A percentile compares a stretch with the other conserved stretches of the same genome.
Evolutionary conservation across 257 asterid species (phyloP).

Genomic region (Solanum phureja): DNA sequence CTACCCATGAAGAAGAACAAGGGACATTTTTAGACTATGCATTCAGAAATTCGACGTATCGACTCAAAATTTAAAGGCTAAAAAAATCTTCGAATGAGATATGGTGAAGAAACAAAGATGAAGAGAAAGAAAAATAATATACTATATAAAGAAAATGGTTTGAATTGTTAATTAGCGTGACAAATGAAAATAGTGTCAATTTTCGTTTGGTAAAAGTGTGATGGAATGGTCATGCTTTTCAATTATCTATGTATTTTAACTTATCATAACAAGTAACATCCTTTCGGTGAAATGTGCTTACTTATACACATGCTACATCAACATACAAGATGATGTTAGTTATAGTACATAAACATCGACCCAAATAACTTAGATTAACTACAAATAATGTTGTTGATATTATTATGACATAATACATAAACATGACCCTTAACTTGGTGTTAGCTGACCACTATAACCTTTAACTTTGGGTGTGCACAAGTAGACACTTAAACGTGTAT

Average conservation of each 20-base stretch:
- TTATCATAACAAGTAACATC: neutral
- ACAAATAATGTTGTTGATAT: neutral
- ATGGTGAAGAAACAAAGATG: neutral
- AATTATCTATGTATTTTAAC: neutral
- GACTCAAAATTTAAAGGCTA: constrained; percentile 7
- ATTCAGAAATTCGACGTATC: constrained; percentile 13
- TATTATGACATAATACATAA: neutral
- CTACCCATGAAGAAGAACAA: constrained; percentile 3
- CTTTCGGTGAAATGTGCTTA: neutral
- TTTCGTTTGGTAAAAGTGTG: neutral
- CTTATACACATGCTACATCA: neutral
- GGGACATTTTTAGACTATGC: constrained; percentile 7
- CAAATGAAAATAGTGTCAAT: neutral
- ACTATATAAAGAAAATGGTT: neutral
- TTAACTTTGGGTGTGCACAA: too few species aligned
- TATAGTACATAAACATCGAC: neutral
- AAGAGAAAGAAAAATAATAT: neutral
- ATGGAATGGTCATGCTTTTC: neutral
- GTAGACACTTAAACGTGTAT: too few species aligned
- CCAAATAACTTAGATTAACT: neutral
- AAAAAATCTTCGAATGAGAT: neutral
- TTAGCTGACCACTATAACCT: too few species aligned
- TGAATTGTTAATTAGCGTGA: neutral
- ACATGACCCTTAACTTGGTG: too few species aligned
- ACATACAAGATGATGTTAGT: neutral